Percentiles rank a stretch among this genome's conserved stretches.
Conservation (phyloP, 129 eudicot genomes). For the Chrysanthemum seticuspe region DNA sequence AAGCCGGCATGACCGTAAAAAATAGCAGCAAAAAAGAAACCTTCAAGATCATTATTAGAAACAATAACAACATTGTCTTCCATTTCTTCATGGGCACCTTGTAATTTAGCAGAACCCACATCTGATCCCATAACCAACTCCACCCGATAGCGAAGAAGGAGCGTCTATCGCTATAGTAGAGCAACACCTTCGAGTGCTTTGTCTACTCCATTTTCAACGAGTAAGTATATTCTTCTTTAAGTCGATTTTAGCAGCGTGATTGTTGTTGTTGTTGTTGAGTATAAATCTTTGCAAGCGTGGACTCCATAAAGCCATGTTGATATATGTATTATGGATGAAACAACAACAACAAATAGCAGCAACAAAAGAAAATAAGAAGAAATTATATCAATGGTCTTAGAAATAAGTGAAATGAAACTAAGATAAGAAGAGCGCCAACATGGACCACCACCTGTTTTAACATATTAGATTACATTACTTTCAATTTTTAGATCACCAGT, state of each 20-base stretch:
- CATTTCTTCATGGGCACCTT: constrained; percentile 96
- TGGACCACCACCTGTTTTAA: constrained; percentile 46
- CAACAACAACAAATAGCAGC: no score
- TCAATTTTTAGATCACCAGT: no score
- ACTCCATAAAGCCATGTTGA: constrained; percentile 57
- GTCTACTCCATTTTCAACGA: no score
- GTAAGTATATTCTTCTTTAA: constrained; percentile 28
- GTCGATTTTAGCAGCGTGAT: constrained; percentile 17
- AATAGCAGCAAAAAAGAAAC: constrained; percentile 82
- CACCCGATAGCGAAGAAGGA: constrained; percentile 46
- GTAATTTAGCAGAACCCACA: constrained; percentile 83
- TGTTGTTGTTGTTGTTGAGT: constrained; percentile 36
- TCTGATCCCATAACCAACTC: constrained; percentile 48
- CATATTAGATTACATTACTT: constrained; percentile 39
- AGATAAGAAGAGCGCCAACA: constrained; percentile 23
- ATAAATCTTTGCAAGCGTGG: constrained; percentile 66
- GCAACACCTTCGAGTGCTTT: constrained; percentile 40
- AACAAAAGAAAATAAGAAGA: neutral
- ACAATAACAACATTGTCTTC: constrained; percentile 81
- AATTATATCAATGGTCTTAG: neutral
- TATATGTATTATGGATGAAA: neutral
- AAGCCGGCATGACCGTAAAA: constrained; percentile 96
- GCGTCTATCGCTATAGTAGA: constrained; percentile 84
- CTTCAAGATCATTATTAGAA: constrained; percentile 42
- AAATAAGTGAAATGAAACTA: constrained; percentile 15